These are phyloP conservation scores for Cercospora sesami DNA, from an alignment of 2,329 filamentous ascomycete genomes.

Conservation along the genomic window DNA sequence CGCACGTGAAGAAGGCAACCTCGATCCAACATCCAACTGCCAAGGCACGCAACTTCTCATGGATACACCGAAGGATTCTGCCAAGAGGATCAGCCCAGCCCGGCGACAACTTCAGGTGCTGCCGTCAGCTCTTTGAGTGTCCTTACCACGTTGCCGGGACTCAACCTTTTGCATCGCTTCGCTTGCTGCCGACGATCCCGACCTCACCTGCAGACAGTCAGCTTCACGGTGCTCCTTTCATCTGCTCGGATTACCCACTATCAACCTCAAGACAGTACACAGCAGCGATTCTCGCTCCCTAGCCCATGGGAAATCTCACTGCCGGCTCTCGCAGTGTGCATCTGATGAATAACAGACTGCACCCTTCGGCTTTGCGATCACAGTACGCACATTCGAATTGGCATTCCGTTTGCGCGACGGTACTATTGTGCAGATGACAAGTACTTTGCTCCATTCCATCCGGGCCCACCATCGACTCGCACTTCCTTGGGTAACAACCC, in stretches of 20 bases:
- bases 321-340: neutral
- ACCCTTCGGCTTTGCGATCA: neutral
- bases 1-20: slow-evolving; percentile 12
- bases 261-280: neutral
- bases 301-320: neutral
- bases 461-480: neutral
- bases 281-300: neutral
- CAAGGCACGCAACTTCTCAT: neutral
- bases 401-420: no score
- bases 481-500: neutral
- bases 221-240: neutral
- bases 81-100: neutral
- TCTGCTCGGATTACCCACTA: neutral
- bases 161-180: neutral
- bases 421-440: neutral
- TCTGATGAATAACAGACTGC: no score
- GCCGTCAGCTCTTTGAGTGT: neutral
- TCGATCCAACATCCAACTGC: neutral
- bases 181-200: neutral
- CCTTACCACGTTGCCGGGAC: neutral
- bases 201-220: neutral
- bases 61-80: neutral
- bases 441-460: neutral
- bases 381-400: neutral
- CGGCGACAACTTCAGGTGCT: neutral